Conservation (phyloP, 78 protist genomes). For the Dictyostelium intermedium region DNA sequence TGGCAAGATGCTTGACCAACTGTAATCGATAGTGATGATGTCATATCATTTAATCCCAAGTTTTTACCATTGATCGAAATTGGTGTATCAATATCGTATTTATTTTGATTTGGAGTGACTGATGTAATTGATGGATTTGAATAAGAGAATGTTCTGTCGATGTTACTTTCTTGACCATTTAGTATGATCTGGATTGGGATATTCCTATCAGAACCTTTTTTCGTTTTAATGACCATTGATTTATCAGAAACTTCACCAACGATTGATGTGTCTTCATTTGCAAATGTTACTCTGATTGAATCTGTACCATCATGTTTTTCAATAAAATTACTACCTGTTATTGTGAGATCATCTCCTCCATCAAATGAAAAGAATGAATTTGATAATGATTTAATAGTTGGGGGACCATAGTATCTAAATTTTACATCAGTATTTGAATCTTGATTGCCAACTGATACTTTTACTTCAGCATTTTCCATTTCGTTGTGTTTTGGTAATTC, state of each 20-base stretch:
- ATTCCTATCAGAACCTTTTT: not conserved
- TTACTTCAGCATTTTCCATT: not conserved
- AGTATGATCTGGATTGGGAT: not conserved
- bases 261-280: not conserved
- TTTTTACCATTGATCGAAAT: not conserved
- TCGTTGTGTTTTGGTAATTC: not conserved
- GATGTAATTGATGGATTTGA: not conserved
- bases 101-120: not conserved
- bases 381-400: not conserved
- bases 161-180: conserved; percentile 2
- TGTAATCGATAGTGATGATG: not conserved
- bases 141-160: not conserved
- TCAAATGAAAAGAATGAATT: not conserved
- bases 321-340: conserved; percentile 16
- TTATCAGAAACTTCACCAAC: not conserved
- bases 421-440: not conserved
- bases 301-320: not conserved
- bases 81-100: not conserved
- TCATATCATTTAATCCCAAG: not conserved
- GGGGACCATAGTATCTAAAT: conserved; percentile 24
- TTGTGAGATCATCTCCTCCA: not conserved
- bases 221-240: not conserved
- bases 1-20: not conserved
- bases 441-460: not conserved
- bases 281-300: not conserved